phyloP scores from a whole-genome alignment of 371 early-diverging fungal species.

The Basidiobolus heterosporus region DNA sequence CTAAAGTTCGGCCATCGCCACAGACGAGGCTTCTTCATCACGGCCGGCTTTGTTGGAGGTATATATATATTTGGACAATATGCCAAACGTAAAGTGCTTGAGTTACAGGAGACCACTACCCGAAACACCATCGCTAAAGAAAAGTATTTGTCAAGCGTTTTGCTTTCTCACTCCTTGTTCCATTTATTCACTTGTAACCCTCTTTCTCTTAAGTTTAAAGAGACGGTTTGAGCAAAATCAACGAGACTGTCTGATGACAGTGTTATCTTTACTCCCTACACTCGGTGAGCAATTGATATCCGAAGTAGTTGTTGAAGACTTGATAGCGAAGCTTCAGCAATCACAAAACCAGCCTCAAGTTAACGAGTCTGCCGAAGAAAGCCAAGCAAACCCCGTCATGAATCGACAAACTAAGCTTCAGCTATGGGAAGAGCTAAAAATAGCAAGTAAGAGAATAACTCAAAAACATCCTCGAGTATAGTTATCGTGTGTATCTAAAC shows the following conservation, averaged over 20 bases:
- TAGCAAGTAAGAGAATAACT: slow-evolving; percentile 32
- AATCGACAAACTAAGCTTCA: slow-evolving; percentile 42
- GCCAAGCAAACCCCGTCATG: slow-evolving; percentile 5
- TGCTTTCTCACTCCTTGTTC: neutral
- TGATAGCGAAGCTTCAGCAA: neutral
- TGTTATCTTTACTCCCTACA: slow-evolving; percentile 62
- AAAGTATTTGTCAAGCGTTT: slow-evolving; percentile 29
- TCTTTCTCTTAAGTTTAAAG: slow-evolving; percentile 31
- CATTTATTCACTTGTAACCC: neutral
- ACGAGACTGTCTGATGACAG: slow-evolving; percentile 74
- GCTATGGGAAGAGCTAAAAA: slow-evolving; percentile 79
- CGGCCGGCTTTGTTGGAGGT: slow-evolving; percentile 54
- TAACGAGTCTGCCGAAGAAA: neutral
- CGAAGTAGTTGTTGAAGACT: slow-evolving; percentile 57
- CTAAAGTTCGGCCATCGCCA: slow-evolving; percentile 28
- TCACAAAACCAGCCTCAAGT: neutral
- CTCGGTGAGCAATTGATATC: slow-evolving; percentile 57
- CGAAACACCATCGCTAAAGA: slow-evolving; percentile 47
- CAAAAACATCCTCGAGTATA: neutral
- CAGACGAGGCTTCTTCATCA: slow-evolving; percentile 36
- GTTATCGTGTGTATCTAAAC: neutral
- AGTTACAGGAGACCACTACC: slow-evolving; percentile 41
- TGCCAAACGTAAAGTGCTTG: slow-evolving; percentile 45
- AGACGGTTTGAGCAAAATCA: slow-evolving; percentile 83
- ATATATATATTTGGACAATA: slow-evolving; percentile 35